phyloP scores from a whole-genome alignment of 2,329 filamentous ascomycete genomes.

The Colletotrichum paranaense region DNA sequence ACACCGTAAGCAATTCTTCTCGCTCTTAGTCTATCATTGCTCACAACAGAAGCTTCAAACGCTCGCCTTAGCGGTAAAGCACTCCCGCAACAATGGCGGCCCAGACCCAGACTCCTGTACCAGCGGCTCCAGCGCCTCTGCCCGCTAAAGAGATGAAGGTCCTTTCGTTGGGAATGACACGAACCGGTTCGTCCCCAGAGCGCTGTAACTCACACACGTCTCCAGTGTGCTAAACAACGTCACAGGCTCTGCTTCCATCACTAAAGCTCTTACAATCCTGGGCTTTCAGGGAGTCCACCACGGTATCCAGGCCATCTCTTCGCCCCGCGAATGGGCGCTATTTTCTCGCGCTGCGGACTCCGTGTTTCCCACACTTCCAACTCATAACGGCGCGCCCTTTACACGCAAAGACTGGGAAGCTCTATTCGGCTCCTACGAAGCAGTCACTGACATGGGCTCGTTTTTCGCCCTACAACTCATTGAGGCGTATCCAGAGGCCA shows the following conservation, averaged over 20 bases:
- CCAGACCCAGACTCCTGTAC: too few species aligned
- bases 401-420: conserved; percentile 44
- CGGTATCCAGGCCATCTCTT: conserved; percentile 39
- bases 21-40: too few species aligned
- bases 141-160: too few species aligned
- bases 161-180: too few species aligned
- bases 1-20: too few species aligned
- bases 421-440: conserved; percentile 44
- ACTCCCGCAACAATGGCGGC: too few species aligned
- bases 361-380: conserved; percentile 40
- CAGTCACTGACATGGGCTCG: conserved; percentile 42
- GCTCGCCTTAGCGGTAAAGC: too few species aligned
- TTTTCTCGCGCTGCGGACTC: conserved; percentile 45
- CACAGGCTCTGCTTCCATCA: conserved; percentile 44
- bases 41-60: too few species aligned
- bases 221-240: too few species aligned
- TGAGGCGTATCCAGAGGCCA: conserved; percentile 45
- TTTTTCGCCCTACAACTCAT: conserved; percentile 43
- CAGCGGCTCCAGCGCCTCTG: too few species aligned
- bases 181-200: too few species aligned
- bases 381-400: conserved; percentile 43
- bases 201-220: too few species aligned
- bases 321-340: conserved; percentile 39
- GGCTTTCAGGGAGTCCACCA: conserved; percentile 46
- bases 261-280: conserved; percentile 44